A percentile compares a stretch with the other conserved stretches of the same genome.
phyloP scores from a whole-genome alignment of 148 eudicot species.

The Mesembryanthemum crystallinum region DNA sequence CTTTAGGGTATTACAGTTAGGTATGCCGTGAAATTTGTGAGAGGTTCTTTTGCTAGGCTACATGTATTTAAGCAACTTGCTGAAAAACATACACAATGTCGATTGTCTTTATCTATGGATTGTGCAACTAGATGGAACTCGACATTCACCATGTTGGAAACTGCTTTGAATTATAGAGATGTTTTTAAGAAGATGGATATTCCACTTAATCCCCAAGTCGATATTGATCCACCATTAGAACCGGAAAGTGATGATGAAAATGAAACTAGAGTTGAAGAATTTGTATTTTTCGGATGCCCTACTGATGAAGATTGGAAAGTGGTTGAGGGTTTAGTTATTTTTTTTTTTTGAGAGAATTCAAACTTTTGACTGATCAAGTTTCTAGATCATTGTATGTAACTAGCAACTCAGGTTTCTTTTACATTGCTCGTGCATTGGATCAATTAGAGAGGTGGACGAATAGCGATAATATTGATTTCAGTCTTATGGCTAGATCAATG shows the following conservation, averaged over 20 bases:
- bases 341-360: background rate
- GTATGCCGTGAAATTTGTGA: too few relatives aligned
- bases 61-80: too few relatives aligned
- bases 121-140: too few relatives aligned
- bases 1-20: too few relatives aligned
- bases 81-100: too few relatives aligned
- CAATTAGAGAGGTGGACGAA: background rate
- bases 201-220: background rate
- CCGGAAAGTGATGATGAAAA: too few relatives aligned
- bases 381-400: background rate
- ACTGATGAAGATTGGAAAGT: background rate
- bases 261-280: too few relatives aligned
- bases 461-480: background rate
- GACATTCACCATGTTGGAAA: too few relatives aligned
- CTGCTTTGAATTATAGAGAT: background rate
- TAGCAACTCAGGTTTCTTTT: background rate
- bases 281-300: too few relatives aligned
- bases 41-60: too few relatives aligned
- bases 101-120: too few relatives aligned
- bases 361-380: background rate
- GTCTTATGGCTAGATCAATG: background rate
- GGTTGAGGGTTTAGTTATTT: background rate
- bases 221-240: background rate
- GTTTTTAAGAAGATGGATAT: background rate
- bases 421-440: background rate